Percentiles rank a stretch among this genome's conserved stretches.
Evolutionary conservation across 2,329 filamentous ascomycete genomes (phyloP).

Genomic region (Claviceps pusilla): DNA sequence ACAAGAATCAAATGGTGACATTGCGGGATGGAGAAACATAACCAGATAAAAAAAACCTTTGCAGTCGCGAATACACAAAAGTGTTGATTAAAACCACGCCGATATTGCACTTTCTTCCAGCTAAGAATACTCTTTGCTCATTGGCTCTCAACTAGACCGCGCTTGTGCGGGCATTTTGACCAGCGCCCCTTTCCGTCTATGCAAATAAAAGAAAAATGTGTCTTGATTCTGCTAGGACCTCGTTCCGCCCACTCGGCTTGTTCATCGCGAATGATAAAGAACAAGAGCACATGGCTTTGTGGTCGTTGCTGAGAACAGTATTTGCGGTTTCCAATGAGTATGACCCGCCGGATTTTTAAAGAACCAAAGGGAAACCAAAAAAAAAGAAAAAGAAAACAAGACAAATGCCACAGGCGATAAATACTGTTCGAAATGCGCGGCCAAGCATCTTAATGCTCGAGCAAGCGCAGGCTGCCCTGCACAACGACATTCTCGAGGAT

Average conservation of each 20-base stretch:
- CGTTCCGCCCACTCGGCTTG: background rate
- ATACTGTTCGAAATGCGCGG: background rate
- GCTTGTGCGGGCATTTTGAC: background rate
- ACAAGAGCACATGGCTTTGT: background rate
- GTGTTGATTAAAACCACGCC: background rate
- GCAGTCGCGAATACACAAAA: background rate
- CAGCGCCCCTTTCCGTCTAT: background rate
- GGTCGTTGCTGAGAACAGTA: background rate
- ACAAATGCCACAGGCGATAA: background rate
- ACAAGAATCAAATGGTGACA: background rate
- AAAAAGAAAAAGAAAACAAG: background rate
- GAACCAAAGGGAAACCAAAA: background rate
- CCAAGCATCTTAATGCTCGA: conserved; percentile 40
- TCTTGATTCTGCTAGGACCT: background rate
- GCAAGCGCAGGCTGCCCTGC: conserved; percentile 75
- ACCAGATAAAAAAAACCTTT: background rate
- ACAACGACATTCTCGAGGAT: conserved; percentile 98
- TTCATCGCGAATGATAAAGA: background rate
- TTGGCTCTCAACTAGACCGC: background rate
- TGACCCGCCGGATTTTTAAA: background rate
- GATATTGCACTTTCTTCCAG: background rate
- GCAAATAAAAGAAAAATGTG: background rate
- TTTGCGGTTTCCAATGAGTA: background rate
- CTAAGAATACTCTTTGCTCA: background rate
- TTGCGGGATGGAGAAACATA: background rate